These are phyloP conservation scores for Andrographis paniculata DNA, from an alignment of 305 asterid species.

Conservation along the genomic window DNA sequence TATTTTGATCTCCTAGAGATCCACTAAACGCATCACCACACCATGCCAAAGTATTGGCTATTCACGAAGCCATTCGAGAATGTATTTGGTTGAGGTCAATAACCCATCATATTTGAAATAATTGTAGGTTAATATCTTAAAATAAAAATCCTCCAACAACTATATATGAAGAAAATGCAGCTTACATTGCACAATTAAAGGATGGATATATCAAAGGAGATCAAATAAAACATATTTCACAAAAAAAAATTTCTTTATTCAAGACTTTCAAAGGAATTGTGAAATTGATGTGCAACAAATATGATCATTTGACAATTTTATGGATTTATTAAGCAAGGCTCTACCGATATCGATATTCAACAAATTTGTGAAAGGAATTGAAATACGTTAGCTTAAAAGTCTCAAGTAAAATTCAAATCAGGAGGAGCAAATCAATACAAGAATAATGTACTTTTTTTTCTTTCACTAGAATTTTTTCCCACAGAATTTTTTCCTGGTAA, in stretches of 20 bases:
- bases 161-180: too few species aligned
- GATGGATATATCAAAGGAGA: not conserved
- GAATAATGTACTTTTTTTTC: not conserved
- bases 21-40: not conserved
- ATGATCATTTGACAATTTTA: not conserved
- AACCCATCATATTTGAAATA: too few species aligned
- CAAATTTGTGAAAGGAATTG: not conserved
- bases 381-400: not conserved
- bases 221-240: not conserved
- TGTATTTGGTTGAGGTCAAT: conserved; percentile 8
- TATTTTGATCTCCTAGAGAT: conserved; percentile 2
- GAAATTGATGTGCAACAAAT: conserved; percentile 11
- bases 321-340: conserved; percentile 10
- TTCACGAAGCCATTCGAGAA: conserved; percentile 6
- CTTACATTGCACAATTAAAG: not conserved
- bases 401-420: not conserved
- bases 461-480: not conserved
- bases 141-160: too few species aligned
- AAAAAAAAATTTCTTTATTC: not conserved
- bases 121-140: too few species aligned
- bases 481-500: not conserved
- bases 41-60: not conserved
- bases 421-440: not conserved
- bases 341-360: not conserved
- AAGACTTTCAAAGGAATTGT: conserved; percentile 4